Evolutionary conservation across 495 filamentous ascomycete genomes (phyloP).

Genomic region (Neurospora sp.): DNA sequence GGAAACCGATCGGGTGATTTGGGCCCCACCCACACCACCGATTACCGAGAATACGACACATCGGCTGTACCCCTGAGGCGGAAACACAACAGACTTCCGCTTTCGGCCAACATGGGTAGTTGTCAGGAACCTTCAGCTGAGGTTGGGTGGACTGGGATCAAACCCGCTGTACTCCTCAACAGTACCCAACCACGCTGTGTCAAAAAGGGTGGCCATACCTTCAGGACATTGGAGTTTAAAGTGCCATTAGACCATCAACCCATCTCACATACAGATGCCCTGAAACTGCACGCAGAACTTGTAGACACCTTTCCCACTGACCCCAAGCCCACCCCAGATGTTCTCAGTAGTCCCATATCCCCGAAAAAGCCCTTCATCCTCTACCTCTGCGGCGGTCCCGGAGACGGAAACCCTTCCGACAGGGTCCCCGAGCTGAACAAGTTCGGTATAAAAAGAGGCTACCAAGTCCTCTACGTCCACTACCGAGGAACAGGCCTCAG

Average conservation of each 20-base stretch:
- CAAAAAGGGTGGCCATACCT: background rate
- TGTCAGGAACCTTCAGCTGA: background rate
- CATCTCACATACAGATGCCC: background rate
- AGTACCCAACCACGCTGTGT: fast-evolving
- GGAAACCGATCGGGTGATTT: background rate
- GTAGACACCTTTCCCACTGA: constrained; percentile 3
- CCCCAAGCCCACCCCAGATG: background rate
- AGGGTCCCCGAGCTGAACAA: constrained; percentile 50
- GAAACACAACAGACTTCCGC: background rate
- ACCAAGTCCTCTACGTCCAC: constrained; percentile 71
- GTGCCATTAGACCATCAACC: constrained; percentile 13
- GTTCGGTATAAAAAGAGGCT: constrained; percentile 60
- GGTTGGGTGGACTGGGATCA: background rate
- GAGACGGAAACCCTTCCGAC: constrained; percentile 55
- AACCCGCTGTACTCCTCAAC: background rate
- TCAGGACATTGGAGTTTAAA: constrained; percentile 2
- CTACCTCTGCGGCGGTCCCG: constrained; percentile 61
- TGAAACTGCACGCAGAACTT: constrained; percentile 10
- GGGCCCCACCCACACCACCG: background rate
- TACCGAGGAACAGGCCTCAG: constrained; percentile 82
- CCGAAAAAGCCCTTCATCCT: constrained; percentile 13
- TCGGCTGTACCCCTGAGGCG: background rate
- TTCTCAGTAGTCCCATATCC: background rate
- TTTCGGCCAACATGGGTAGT: background rate
- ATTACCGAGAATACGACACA: background rate